These are phyloP conservation scores for Setaria italica DNA, from an alignment of 202 grass and related monocot genomes.

Conservation along the genomic window DNA sequence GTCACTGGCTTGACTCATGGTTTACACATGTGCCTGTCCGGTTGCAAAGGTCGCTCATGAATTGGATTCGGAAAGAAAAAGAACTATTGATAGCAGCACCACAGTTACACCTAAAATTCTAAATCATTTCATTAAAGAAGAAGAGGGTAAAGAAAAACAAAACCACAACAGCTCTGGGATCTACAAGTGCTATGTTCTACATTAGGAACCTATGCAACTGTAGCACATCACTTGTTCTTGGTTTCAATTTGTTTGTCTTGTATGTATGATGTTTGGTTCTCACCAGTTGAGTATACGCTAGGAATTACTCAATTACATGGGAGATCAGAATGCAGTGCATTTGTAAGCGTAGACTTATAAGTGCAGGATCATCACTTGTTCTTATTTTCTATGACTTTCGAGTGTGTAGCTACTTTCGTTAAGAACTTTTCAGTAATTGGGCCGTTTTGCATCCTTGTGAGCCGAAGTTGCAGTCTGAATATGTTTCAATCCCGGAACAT, in stretches of 20 bases:
- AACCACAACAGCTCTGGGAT: not conserved
- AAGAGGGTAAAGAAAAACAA: not conserved
- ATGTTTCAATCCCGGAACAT: no score
- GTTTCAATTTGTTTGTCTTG: not conserved
- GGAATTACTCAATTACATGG: not conserved
- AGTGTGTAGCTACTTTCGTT: no score
- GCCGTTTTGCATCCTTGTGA: no score
- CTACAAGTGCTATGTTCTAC: not conserved
- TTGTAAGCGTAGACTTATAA: not conserved
- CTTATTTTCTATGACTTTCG: not conserved
- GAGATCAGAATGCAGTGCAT: not conserved
- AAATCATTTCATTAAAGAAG: not conserved
- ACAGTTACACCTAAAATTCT: not conserved
- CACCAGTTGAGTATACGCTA: not conserved
- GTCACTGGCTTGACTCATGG: not conserved
- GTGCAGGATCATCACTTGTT: not conserved
- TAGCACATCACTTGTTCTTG: not conserved
- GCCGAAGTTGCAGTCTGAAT: no score
- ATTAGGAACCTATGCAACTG: not conserved
- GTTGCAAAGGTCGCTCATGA: not conserved
- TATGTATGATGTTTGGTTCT: not conserved
- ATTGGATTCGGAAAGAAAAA: not conserved
- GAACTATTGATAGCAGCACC: not conserved
- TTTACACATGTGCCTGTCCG: not conserved
- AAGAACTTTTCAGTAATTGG: no score